A percentile compares a stretch with the other conserved stretches of the same genome.
Evolutionary conservation across 371 early-diverging fungal genomes (phyloP).

Genomic region (Mortierella sp.): DNA sequence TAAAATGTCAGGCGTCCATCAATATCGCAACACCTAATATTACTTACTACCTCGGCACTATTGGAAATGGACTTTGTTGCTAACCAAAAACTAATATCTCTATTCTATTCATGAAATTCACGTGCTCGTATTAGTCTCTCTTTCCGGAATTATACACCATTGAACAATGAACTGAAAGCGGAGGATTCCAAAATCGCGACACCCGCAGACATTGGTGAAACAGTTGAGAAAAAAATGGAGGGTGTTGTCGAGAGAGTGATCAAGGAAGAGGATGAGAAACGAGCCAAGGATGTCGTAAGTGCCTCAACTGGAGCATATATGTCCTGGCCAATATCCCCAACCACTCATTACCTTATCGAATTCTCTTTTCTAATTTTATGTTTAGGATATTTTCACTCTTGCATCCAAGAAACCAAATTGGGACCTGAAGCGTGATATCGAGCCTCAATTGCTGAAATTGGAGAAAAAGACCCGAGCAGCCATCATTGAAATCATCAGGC

Average conservation of each 20-base stretch:
- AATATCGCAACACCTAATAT: neutral
- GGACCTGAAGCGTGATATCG: constrained; percentile 90
- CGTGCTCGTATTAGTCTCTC: constrained; percentile 41
- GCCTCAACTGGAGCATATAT: neutral
- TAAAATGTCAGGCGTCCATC: neutral
- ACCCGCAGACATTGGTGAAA: constrained; percentile 62
- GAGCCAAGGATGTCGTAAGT: constrained; percentile 78
- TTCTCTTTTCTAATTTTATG: constrained; percentile 12
- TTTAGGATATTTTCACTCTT: constrained; percentile 80
- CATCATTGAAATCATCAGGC: constrained; percentile 83
- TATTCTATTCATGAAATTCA: constrained; percentile 10
- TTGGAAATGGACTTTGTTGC: neutral
- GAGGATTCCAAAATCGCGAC: constrained; percentile 62
- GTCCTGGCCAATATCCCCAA: neutral
- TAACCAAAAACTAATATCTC: neutral
- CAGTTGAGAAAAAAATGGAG: constrained; percentile 72
- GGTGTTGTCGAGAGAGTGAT: constrained; percentile 69
- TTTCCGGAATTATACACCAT: constrained; percentile 74
- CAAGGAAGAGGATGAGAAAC: constrained; percentile 70
- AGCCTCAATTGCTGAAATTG: constrained; percentile 78
- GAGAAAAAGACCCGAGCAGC: constrained; percentile 80
- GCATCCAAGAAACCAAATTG: constrained; percentile 91
- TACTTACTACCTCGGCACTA: neutral
- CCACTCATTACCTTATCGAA: neutral
- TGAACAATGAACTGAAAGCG: constrained; percentile 62